Evolutionary conservation across 2,329 filamentous ascomycete genomes (phyloP), one percentile per base, ranked within the genome.

Genomic region (Apiospora marii): DNA sequence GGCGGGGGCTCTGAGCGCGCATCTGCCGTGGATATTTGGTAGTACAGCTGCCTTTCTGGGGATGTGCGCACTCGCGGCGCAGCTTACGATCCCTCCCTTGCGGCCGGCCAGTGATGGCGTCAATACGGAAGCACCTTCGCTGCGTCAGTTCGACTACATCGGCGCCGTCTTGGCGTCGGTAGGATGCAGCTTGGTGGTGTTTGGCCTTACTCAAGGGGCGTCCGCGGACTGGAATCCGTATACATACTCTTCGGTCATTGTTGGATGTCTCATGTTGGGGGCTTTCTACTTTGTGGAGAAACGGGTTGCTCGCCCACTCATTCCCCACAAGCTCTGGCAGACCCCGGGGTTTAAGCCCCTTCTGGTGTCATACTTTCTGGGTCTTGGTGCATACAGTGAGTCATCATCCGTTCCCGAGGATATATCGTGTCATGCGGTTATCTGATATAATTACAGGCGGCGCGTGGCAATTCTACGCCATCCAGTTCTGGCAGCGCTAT

Each of bases 21-120:
- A 82, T 70, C 80, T 85, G 4, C 75, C 78, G 0, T 85, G 84
- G 84, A 82, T 86, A 58, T 85, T 85, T 71, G 84, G 83, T 24
- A 81, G 80, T 51, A 85, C 83, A 24, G 81, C 84, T 0, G 80
- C 85, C 10, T 80, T 85, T 64, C 72, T 82, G 19, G 81, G 74
- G 0, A 72, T 84, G 0, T 82, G 82, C 71, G 77, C 79, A 2
- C 58, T 81, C 0, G 83, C 82, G 0, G 83, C 84, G 0, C 83
- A 79, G 70, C 77, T 82, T 49, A 81, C 82, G 0, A 83, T 86
- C 24, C 84, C 84, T 1, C 72, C 81, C 22, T 75, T 85, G 14
- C 78, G 77, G 3, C 81, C 81, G 3, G 76, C 74, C 16, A 76
- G 74, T 58, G 77, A 78, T 43, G 73, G 72, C 34, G 22, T 68